A percentile compares a stretch with the other conserved stretches of the same genome.
These are phyloP conservation scores for Paracoccidioides brasiliensis DNA, from an alignment of 2,329 filamentous ascomycete genomes.

Conservation along the genomic window DNA sequence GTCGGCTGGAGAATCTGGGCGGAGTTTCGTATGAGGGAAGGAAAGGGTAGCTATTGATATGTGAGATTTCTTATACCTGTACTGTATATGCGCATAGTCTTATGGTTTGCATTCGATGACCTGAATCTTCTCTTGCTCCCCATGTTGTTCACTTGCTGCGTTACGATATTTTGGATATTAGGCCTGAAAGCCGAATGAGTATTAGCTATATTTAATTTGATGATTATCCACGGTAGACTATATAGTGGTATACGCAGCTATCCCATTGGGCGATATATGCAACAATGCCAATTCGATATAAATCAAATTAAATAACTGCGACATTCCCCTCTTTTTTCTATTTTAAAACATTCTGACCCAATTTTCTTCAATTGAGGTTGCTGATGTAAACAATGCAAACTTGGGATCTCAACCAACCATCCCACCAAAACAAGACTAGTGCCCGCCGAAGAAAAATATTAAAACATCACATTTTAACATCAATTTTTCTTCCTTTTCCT, in stretches of 20 bases:
- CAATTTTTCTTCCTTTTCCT: conserved; percentile 1
- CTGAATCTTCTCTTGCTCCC: background rate
- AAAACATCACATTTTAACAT: conserved; percentile 3
- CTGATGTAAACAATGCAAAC: conserved; percentile 5
- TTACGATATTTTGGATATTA: background rate
- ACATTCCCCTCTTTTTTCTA: background rate
- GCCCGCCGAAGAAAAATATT: conserved; percentile 2
- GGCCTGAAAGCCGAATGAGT: background rate
- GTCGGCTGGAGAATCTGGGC: background rate
- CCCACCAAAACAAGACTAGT: conserved; percentile 2
- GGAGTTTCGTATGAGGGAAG: background rate
- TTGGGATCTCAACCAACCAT: background rate
- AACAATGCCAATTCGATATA: too few species aligned
- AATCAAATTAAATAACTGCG: too few species aligned
- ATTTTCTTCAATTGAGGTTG: background rate
- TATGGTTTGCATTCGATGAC: background rate
- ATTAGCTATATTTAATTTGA: background rate
- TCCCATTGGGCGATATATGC: too few species aligned
- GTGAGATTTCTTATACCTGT: background rate
- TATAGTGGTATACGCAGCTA: too few species aligned
- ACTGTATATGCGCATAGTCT: background rate
- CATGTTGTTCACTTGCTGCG: background rate
- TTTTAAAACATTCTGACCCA: background rate
- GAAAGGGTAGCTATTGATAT: background rate
- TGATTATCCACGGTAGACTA: too few species aligned